Conservation (phyloP, 805 yeast genomes). For the Candida glaebosa region DNA sequence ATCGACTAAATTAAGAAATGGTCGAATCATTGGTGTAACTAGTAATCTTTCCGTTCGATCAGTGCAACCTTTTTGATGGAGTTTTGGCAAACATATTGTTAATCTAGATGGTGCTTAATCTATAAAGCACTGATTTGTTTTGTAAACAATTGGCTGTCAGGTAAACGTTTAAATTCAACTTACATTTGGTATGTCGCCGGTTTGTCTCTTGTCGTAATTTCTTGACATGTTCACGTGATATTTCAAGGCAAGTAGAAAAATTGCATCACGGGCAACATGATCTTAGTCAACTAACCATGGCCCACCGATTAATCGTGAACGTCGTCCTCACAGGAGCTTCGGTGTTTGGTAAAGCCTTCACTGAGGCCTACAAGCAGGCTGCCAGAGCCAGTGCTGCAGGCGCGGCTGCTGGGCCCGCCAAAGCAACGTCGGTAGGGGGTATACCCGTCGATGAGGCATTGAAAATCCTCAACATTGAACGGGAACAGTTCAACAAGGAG, state of each 20-base stretch:
- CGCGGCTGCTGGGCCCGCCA: conserved; percentile 36
- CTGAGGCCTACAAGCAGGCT: conserved; percentile 96
- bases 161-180: no score
- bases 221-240: no score
- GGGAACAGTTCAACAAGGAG: conserved; percentile 49
- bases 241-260: not conserved
- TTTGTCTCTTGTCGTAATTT: no score
- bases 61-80: no score
- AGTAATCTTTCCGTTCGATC: no score
- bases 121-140: no score
- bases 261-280: not conserved
- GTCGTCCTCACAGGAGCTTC: conserved; percentile 92
- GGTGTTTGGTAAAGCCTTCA: conserved; percentile 92
- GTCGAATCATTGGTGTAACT: no score
- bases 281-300: conserved; percentile 41
- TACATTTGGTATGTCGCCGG: no score
- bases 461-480: conserved; percentile 81
- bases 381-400: conserved; percentile 88
- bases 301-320: conserved; percentile 86
- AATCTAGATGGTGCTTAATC: no score
- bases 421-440: conserved; percentile 65
- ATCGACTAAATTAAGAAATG: no score
- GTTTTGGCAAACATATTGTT: no score
- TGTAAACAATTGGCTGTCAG: no score
- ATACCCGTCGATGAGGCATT: conserved; percentile 86